Percentiles rank a stretch among this genome's conserved stretches.
Evolutionary conservation across 257 asterid species (phyloP).

Genomic region (Paulownia fortunei): DNA sequence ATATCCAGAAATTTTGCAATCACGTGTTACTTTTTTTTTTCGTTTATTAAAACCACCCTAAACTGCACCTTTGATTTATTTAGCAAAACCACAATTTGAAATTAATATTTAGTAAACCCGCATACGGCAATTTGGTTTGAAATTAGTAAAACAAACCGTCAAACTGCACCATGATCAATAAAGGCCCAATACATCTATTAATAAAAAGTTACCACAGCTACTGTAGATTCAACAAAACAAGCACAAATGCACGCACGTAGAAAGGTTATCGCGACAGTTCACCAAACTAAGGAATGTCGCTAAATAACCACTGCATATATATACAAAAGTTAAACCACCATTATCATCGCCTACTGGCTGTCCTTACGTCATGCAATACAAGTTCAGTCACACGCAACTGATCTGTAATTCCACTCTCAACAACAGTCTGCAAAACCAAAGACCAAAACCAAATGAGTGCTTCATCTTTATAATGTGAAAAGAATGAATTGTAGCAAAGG

Average conservation of each 20-base stretch:
- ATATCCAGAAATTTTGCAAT: too few relatives aligned
- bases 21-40: too few relatives aligned
- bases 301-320: not conserved
- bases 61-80: too few relatives aligned
- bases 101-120: too few relatives aligned
- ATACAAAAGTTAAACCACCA: not conserved
- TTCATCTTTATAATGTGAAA: conserved; percentile 2
- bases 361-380: conserved; percentile 65
- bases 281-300: not conserved
- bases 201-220: not conserved
- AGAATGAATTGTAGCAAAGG: not conserved
- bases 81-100: too few relatives aligned
- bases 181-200: not conserved
- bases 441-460: not conserved
- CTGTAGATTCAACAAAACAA: conserved; percentile 9
- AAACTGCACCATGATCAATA: too few relatives aligned
- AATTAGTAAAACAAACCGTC: too few relatives aligned
- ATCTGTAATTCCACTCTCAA: conserved; percentile 70
- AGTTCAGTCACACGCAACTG: conserved; percentile 65
- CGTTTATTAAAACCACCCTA: too few relatives aligned
- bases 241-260: not conserved
- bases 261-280: not conserved
- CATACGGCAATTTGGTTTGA: too few relatives aligned
- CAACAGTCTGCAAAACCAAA: conserved; percentile 59
- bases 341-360: conserved; percentile 1